Conservation (phyloP, 2,329 filamentous ascomycete species). For the Tothia fuscella region DNA sequence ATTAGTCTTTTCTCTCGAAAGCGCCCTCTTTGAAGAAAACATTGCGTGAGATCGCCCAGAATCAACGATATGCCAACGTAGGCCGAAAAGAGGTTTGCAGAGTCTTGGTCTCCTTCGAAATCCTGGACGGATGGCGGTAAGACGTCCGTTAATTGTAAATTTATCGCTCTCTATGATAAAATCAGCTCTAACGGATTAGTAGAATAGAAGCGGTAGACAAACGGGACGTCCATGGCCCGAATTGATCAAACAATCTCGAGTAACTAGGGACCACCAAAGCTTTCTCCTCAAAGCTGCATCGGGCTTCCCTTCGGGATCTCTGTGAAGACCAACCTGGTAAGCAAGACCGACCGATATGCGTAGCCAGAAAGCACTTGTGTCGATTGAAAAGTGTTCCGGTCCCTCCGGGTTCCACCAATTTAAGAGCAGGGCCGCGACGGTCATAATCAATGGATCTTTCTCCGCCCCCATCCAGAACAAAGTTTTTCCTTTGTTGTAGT, state of each 20-base stretch:
- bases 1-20: slow-evolving; percentile 21
- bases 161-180: slow-evolving; percentile 30
- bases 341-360: slow-evolving; percentile 30
- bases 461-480: slow-evolving; percentile 25
- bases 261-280: slow-evolving; percentile 33
- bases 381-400: slow-evolving; percentile 28
- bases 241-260: slow-evolving; percentile 30
- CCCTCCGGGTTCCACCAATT: slow-evolving; percentile 35
- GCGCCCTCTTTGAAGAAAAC: slow-evolving; percentile 24
- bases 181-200: no score
- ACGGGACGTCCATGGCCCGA: slow-evolving; percentile 29
- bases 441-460: slow-evolving; percentile 28
- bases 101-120: slow-evolving; percentile 20
- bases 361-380: slow-evolving; percentile 34
- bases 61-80: slow-evolving; percentile 29
- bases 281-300: slow-evolving; percentile 26
- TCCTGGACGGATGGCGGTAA: slow-evolving; percentile 25
- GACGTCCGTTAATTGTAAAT: slow-evolving; percentile 29
- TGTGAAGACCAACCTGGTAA: slow-evolving; percentile 33
- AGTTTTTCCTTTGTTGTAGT: slow-evolving; percentile 22
- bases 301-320: slow-evolving; percentile 24
- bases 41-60: slow-evolving; percentile 29
- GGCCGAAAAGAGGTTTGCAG: slow-evolving; percentile 26
- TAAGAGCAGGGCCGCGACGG: slow-evolving; percentile 26
- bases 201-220: no score